Evolutionary conservation across 139 green algal genomes (phyloP).

Genomic region (Coelastrella sp.): DNA sequence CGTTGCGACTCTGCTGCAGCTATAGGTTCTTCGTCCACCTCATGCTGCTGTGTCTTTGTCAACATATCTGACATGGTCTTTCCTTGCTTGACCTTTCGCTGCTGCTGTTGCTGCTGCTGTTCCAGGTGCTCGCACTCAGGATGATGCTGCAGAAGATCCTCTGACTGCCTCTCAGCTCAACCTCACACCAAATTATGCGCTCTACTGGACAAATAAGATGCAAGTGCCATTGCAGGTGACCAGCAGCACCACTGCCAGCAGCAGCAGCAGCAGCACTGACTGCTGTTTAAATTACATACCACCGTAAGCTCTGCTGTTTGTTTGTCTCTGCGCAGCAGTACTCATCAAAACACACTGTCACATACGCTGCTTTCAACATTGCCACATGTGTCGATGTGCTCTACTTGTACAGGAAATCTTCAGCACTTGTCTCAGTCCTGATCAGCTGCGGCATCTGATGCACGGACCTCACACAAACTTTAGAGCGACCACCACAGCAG

Average conservation of each 20-base stretch:
- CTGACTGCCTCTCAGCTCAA: slow-evolving; percentile 59
- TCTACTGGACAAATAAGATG: slow-evolving; percentile 73
- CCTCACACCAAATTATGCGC: slow-evolving; percentile 55
- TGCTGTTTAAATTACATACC: too few relatives aligned
- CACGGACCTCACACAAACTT: background rate
- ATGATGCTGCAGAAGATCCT: slow-evolving; percentile 81
- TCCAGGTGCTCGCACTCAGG: slow-evolving; percentile 52
- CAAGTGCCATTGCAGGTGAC: background rate
- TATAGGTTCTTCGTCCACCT: too few relatives aligned
- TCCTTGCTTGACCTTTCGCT: too few relatives aligned
- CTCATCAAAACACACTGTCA: too few relatives aligned
- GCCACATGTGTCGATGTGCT: background rate
- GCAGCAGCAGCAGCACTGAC: background rate
- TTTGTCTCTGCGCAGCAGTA: too few relatives aligned
- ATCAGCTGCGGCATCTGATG: background rate
- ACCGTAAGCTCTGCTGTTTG: too few relatives aligned
- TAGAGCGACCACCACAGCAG: slow-evolving; percentile 10
- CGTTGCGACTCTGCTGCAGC: too few relatives aligned
- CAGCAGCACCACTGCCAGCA: too few relatives aligned
- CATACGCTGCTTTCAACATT: too few relatives aligned
- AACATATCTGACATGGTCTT: too few relatives aligned
- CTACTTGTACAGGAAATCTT: background rate
- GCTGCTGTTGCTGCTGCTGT: too few relatives aligned
- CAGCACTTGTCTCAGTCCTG: background rate
- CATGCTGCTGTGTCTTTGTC: too few relatives aligned